Conservation (phyloP, 305 asterid species). For the Fraxinus baroniana region DNA sequence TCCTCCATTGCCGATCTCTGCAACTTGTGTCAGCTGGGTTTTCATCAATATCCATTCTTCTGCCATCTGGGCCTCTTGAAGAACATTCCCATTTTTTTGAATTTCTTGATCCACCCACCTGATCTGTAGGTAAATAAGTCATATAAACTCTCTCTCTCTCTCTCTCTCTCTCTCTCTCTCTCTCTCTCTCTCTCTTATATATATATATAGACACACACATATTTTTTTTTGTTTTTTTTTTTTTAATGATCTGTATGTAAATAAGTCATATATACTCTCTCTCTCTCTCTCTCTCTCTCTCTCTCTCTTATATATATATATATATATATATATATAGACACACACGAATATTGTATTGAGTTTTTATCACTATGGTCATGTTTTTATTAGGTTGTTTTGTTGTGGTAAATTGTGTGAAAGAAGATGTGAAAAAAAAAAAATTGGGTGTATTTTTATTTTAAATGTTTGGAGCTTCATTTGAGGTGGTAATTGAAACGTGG, state of each 20-base stretch:
- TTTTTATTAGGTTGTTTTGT: neutral
- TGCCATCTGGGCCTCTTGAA: slow-evolving; percentile 12
- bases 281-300: neutral
- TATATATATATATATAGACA: neutral
- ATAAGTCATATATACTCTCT: neutral
- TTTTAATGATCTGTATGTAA: slow-evolving; percentile 24
- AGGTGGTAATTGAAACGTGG: slow-evolving; percentile 32
- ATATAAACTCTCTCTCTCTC: neutral
- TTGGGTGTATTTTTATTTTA: neutral
- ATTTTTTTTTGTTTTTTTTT: too few species aligned
- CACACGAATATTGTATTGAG: slow-evolving; percentile 16
- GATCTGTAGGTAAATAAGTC: slow-evolving; percentile 20
- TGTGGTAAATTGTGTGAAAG: slow-evolving; percentile 5
- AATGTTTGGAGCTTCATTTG: slow-evolving; percentile 27
- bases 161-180: neutral
- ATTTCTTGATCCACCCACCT: slow-evolving; percentile 14
- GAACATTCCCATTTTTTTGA: slow-evolving; percentile 19
- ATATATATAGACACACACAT: neutral
- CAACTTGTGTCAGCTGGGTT: slow-evolving; percentile 26
- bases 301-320: neutral
- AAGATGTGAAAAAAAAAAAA: slow-evolving; percentile 4
- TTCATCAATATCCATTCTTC: slow-evolving; percentile 1
- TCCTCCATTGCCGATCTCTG: slow-evolving; percentile 41
- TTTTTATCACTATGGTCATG: slow-evolving; percentile 30
- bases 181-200: neutral